Conservation (phyloP, 1,139 yeast species). For the Kodamaea arcana region DNA sequence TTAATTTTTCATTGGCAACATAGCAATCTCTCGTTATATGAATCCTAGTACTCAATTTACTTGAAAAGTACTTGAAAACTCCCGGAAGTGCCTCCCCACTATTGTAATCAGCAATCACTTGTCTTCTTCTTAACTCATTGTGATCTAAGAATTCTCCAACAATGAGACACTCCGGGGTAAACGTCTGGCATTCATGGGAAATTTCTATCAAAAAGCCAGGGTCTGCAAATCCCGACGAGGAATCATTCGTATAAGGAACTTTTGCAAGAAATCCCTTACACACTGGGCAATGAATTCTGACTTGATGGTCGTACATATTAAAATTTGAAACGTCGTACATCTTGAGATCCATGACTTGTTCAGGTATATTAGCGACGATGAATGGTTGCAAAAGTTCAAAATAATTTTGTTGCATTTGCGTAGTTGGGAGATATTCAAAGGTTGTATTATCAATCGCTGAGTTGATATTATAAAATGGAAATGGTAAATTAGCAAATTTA, state of each 20-base stretch:
- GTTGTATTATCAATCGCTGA: conserved; percentile 16
- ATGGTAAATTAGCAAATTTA: conserved; percentile 17
- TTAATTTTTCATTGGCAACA: background rate
- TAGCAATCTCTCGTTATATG: background rate
- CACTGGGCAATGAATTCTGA: conserved; percentile 16
- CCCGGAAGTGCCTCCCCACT: conserved; percentile 11
- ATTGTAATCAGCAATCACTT: conserved; percentile 16
- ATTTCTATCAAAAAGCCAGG: background rate
- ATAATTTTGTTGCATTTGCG: conserved; percentile 1
- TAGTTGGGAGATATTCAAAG: conserved; percentile 14
- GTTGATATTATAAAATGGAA: conserved; percentile 21
- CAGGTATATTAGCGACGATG: background rate
- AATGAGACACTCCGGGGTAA: too few species aligned
- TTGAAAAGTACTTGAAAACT: conserved; percentile 4
- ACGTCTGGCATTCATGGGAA: background rate
- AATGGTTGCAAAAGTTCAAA: conserved; percentile 1
- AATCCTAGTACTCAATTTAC: conserved; percentile 3
- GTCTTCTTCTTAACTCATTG: conserved; percentile 18
- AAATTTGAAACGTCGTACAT: conserved; percentile 1
- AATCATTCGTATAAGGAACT: conserved; percentile 15
- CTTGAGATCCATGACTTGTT: conserved; percentile 1
- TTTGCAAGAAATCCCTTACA: conserved; percentile 12
- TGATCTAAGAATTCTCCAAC: too few species aligned
- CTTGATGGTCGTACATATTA: conserved; percentile 5
- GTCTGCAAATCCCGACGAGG: conserved; percentile 22